These are phyloP conservation scores for Scheffersomyces quercinus DNA, from an alignment of 1,139 yeast genomes.

Conservation along the genomic window DNA sequence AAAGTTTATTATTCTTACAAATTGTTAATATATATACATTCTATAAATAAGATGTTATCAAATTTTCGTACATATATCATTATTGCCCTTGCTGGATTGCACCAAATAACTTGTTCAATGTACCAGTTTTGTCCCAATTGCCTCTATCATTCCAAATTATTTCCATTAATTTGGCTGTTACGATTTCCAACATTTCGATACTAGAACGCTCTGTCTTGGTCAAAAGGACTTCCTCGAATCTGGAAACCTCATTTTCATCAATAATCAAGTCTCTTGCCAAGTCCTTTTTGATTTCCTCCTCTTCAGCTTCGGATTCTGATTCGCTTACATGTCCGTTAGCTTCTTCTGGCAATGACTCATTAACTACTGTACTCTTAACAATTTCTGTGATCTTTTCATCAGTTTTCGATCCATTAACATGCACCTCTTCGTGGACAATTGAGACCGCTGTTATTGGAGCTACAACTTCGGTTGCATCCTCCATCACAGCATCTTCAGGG, in stretches of 20 bases:
- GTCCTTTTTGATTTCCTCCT: slow-evolving; percentile 19
- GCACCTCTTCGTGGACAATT: background rate
- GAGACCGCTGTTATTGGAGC: slow-evolving; percentile 1
- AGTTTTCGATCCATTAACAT: background rate
- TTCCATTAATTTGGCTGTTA: slow-evolving; percentile 73
- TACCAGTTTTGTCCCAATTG: slow-evolving; percentile 61
- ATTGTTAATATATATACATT: background rate
- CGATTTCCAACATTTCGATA: slow-evolving; percentile 72
- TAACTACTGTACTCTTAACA: background rate
- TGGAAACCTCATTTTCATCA: slow-evolving; percentile 27
- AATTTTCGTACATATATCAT: slow-evolving; percentile 2
- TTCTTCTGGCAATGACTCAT: background rate
- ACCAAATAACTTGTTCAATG: slow-evolving; percentile 28
- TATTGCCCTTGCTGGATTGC: slow-evolving; percentile 9
- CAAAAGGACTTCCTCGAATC: slow-evolving; percentile 25
- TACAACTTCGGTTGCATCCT: background rate
- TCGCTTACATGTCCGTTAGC: slow-evolving; percentile 3
- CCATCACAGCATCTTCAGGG: slow-evolving; percentile 1
- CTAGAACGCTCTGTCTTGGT: slow-evolving; percentile 49
- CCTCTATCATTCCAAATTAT: slow-evolving; percentile 71
- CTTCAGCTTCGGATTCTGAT: slow-evolving; percentile 20
- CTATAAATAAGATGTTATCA: slow-evolving; percentile 1
- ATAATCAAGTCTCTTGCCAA: slow-evolving; percentile 23
- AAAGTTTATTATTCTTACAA: background rate
- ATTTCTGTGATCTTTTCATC: slow-evolving; percentile 1